phyloP scores from a whole-genome alignment of 306 rosid species.

The Gillenia trifoliata region DNA sequence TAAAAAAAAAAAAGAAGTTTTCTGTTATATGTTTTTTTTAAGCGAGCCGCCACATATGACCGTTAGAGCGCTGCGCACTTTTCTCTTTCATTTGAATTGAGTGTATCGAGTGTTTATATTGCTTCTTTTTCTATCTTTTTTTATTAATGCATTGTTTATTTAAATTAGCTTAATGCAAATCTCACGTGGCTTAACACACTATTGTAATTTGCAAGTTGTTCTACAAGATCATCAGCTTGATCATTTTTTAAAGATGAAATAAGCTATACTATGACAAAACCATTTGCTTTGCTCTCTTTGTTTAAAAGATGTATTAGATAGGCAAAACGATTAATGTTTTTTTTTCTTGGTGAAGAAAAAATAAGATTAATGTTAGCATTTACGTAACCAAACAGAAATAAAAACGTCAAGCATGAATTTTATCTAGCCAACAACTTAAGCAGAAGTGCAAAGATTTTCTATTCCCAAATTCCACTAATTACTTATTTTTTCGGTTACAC shows the following conservation, averaged over 20 bases:
- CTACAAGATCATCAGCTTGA: background rate
- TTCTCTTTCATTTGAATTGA: background rate
- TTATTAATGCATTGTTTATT: background rate
- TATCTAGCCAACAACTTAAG: background rate
- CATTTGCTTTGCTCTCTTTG: background rate
- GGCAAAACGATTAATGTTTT: background rate
- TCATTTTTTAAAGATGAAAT: background rate
- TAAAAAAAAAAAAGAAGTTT: no score
- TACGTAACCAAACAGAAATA: background rate
- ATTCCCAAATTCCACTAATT: background rate
- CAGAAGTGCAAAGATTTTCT: background rate
- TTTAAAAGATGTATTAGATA: no score
- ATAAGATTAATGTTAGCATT: background rate
- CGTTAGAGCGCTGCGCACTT: background rate
- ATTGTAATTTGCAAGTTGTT: background rate
- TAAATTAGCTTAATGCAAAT: background rate
- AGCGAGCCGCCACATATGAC: background rate
- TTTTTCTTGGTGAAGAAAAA: no score
- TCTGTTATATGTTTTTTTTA: background rate
- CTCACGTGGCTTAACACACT: background rate
- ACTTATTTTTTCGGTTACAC: background rate
- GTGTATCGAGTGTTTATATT: background rate
- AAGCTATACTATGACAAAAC: background rate
- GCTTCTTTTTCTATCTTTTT: background rate
- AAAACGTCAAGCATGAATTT: background rate